A percentile compares a stretch with the other conserved stretches of the same genome.
Evolutionary conservation across 352 stramenopile species (phyloP).

Genomic region (Phytophthora idaei): DNA sequence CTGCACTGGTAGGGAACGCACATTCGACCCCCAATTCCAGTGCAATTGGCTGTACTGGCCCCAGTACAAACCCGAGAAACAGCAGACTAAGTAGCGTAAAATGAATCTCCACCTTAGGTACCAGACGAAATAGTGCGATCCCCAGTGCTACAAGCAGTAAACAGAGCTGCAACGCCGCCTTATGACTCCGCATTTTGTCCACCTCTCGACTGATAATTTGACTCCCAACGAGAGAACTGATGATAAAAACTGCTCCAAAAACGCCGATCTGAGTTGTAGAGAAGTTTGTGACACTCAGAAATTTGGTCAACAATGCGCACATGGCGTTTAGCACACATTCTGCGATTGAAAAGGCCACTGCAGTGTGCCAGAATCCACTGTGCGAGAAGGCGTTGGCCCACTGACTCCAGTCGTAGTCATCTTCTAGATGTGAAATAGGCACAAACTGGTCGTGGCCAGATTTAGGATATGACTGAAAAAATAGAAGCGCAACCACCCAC

Average conservation of each 20-base stretch:
- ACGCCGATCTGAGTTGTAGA: background rate
- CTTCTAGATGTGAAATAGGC: conserved; percentile 52
- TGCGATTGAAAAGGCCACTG: background rate
- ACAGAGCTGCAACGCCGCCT: background rate
- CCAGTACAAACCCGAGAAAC: conserved; percentile 1
- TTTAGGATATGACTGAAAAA: conserved; percentile 58
- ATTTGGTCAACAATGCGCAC: background rate
- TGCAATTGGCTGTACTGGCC: background rate
- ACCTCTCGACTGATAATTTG: background rate
- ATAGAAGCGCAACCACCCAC: conserved; percentile 26
- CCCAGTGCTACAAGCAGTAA: background rate
- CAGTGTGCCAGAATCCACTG: background rate
- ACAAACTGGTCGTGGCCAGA: conserved; percentile 35
- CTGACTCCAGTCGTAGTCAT: conserved; percentile 77
- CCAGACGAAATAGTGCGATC: background rate
- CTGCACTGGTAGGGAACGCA: background rate
- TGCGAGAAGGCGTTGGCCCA: conserved; percentile 39
- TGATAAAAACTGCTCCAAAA: background rate
- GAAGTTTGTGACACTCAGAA: background rate
- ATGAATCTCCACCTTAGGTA: background rate
- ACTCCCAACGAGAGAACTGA: background rate
- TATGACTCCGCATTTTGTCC: background rate
- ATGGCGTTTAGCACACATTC: conserved; percentile 1
- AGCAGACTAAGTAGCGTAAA: background rate
- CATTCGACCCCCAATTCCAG: background rate